These are phyloP conservation scores for Paratrypanosoma confusum DNA, from an alignment of 208 protist species.

Conservation along the genomic window DNA sequence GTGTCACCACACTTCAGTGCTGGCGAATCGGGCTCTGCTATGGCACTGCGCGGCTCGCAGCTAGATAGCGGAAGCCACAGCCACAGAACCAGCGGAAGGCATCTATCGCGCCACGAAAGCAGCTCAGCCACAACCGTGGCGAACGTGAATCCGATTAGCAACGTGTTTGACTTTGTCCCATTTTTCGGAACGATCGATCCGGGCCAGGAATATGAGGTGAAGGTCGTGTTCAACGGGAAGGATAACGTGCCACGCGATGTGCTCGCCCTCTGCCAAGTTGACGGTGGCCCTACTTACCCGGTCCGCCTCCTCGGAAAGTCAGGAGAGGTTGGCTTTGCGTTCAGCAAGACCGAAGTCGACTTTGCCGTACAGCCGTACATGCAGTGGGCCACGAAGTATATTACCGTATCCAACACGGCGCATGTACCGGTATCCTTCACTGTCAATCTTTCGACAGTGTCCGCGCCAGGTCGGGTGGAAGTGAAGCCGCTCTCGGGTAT, in stretches of 20 bases:
- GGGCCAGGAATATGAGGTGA: constrained; percentile 58
- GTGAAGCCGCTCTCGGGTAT: constrained; percentile 62
- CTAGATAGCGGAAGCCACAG: no score
- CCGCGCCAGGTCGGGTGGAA: constrained; percentile 40
- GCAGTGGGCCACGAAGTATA: constrained; percentile 35
- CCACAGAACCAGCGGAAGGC: no score
- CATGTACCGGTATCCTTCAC: constrained; percentile 78
- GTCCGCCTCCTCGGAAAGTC: constrained; percentile 72
- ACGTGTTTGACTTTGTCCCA: constrained; percentile 91
- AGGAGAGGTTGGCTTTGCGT: constrained; percentile 65
- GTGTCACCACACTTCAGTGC: no score
- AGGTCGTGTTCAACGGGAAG: constrained; percentile 84
- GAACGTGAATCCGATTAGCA: constrained; percentile 5
- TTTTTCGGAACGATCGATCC: constrained; percentile 82
- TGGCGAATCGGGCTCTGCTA: no score
- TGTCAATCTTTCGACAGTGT: constrained; percentile 42
- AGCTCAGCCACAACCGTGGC: no score
- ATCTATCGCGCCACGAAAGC: no score
- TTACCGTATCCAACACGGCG: constrained; percentile 85
- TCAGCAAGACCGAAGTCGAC: constrained; percentile 80
- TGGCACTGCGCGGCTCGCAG: no score
- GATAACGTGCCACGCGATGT: no score
- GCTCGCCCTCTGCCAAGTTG: constrained; percentile 82
- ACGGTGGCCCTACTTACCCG: constrained; percentile 84
- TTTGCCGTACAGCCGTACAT: constrained; percentile 86